Evolutionary conservation across 148 eudicot genomes (phyloP), one percentile per base, ranked within the genome.

Genomic region (Chenopodium suecicum): DNA sequence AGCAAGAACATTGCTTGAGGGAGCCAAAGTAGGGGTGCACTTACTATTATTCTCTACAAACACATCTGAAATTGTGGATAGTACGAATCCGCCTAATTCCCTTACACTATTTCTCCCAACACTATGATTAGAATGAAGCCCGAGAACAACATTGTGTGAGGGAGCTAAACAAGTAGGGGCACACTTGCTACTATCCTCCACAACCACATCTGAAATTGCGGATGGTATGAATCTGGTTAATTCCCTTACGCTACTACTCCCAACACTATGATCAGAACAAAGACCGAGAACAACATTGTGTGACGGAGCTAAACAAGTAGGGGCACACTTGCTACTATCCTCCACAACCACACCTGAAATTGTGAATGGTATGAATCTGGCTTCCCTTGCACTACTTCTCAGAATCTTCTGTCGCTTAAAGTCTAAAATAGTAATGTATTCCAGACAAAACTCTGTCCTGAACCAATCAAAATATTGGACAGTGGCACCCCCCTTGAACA

Each of bases 391-490:
- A 19, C 58, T 22, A 34, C 75, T 48, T 1, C 14, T 48, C 16
- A 48, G 54, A 48, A 48, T 23, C 16, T 60, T 73, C 31, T 48
- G 60, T 13, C 9, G 2, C 6, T 64, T 23, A 12, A 25, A 64
- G 68, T n/a, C 29, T 12, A 14, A 9, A 64, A 1, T 9, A 23
- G 32, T 64, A 23, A 2, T 10, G 65, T 48, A 48, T 32, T 2
- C 4, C 3, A 47, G 23, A 46, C 34, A 2, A 2, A 46, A 16
- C 47, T 44, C 27, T 22, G 19, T 20, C 77, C 27, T 65, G 64
- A 71, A 74, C 83, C 78, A 80, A 17, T 64, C 48, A 11, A 6
- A 29, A 44, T 80, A 80, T 22, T 46, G 63, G 2, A 74, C 70
- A 8, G 78, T 80, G 29, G 29, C 78, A 13, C 25, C 60, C 3